phyloP scores from a whole-genome alignment of 805 yeast species.

The Priceomyces castillae region DNA sequence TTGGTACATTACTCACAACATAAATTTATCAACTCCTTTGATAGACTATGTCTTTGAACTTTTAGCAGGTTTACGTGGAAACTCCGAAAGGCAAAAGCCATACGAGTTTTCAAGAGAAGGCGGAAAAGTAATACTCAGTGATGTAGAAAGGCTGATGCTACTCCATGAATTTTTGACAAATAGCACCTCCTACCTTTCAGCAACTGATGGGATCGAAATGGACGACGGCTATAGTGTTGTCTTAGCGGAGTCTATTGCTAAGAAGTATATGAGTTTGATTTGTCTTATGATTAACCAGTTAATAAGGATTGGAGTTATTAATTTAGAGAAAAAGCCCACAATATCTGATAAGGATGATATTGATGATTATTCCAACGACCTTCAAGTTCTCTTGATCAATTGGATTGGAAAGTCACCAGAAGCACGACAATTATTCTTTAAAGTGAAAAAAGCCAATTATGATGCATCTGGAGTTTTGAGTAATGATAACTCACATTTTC shows the following conservation, averaged over 20 bases:
- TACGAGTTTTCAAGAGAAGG: constrained; percentile 59
- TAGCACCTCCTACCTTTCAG: constrained; percentile 31
- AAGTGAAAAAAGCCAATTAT: constrained; percentile 18
- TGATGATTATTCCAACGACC: constrained; percentile 55
- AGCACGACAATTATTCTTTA: constrained; percentile 57
- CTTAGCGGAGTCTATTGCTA: constrained; percentile 31
- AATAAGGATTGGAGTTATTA: constrained; percentile 43
- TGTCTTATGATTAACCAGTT: constrained; percentile 63
- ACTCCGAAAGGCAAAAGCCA: constrained; percentile 17
- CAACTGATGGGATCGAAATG: constrained; percentile 29
- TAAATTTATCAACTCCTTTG: constrained; percentile 51
- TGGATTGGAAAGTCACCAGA: constrained; percentile 66
- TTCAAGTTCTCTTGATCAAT: constrained; percentile 57
- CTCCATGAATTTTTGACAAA: constrained; percentile 68
- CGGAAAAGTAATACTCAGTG: constrained; percentile 44
- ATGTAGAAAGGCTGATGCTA: constrained; percentile 62
- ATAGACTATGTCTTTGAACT: constrained; percentile 65
- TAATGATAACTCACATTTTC: background rate
- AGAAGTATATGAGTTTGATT: constrained; percentile 49
- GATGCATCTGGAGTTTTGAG: constrained; percentile 2
- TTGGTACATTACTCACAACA: constrained; percentile 62
- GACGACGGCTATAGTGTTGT: constrained; percentile 28
- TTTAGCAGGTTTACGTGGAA: constrained; percentile 56
- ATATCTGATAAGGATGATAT: constrained; percentile 23
- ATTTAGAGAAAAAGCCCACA: constrained; percentile 29